These are phyloP conservation scores for Myotisia sp. DNA, from an alignment of 2,329 filamentous ascomycete species.

Conservation along the genomic window DNA sequence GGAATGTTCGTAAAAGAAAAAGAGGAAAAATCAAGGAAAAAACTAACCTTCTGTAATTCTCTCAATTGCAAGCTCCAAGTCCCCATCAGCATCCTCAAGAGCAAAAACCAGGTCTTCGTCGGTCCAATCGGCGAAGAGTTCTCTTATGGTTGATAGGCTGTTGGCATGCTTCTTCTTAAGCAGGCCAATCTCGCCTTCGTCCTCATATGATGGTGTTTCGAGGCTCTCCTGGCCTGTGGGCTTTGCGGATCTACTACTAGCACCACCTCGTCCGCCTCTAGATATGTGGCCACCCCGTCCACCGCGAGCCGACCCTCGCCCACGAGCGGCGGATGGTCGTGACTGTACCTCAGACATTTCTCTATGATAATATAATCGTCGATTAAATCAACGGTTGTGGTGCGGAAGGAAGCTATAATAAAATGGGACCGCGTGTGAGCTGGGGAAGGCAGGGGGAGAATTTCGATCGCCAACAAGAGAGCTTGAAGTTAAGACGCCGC, in stretches of 20 bases:
- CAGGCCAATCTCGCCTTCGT: slow-evolving; percentile 80
- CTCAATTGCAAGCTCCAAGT: slow-evolving; percentile 36
- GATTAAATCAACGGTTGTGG: no score
- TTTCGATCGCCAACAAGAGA: slow-evolving; percentile 15
- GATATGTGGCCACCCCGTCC: slow-evolving; percentile 61
- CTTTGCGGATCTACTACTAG: slow-evolving; percentile 45
- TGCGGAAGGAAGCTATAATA: slow-evolving; percentile 9
- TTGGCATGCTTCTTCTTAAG: slow-evolving; percentile 78
- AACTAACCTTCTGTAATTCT: slow-evolving; percentile 36
- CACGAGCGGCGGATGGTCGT: slow-evolving; percentile 67
- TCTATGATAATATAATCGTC: slow-evolving; percentile 22
- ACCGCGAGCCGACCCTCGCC: slow-evolving; percentile 79
- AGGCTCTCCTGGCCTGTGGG: slow-evolving; percentile 55
- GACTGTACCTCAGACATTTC: slow-evolving; percentile 90
- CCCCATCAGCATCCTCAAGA: slow-evolving; percentile 56
- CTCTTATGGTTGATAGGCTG: slow-evolving; percentile 69
- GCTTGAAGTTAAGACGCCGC: not conserved
- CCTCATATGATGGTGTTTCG: slow-evolving; percentile 49
- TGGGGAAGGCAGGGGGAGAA: slow-evolving; percentile 11
- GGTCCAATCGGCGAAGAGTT: slow-evolving; percentile 91
- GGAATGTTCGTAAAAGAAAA: not conserved
- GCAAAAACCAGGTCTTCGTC: slow-evolving; percentile 89
- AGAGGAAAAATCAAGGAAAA: slow-evolving; percentile 7
- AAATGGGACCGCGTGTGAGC: slow-evolving; percentile 6
- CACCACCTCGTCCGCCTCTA: slow-evolving; percentile 56